phyloP scores from a whole-genome alignment of 2,329 filamentous ascomycete genomes.

The Microdochium nivale region DNA sequence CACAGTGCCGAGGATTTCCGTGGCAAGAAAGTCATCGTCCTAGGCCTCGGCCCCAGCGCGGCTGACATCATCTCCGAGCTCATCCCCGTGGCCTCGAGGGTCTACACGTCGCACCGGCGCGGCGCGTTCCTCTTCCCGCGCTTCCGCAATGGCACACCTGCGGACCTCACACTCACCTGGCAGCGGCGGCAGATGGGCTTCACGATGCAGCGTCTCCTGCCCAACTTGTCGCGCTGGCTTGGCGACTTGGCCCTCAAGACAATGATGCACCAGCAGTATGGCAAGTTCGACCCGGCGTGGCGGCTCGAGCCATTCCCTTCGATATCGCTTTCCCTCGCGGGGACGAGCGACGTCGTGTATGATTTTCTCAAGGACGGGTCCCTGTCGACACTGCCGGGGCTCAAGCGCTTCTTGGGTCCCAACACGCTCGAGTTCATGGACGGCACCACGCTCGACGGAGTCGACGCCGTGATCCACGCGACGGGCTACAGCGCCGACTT shows the following conservation, averaged over 20 bases:
- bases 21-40: conserved; percentile 31
- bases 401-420: conserved; percentile 11
- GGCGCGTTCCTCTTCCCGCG: conserved; percentile 25
- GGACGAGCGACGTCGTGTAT: conserved; percentile 16
- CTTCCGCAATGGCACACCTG: conserved; percentile 21
- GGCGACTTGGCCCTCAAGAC: conserved; percentile 10
- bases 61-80: conserved; percentile 26
- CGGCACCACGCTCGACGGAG: conserved; percentile 13
- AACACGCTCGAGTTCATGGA: conserved; percentile 19
- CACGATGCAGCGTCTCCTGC: conserved; percentile 16
- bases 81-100: conserved; percentile 22
- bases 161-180: conserved; percentile 23
- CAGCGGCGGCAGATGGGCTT: conserved; percentile 20
- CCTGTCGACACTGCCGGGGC: conserved; percentile 16
- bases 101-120: conserved; percentile 31
- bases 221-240: conserved; percentile 4
- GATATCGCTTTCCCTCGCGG: conserved; percentile 13
- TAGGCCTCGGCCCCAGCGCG: conserved; percentile 31
- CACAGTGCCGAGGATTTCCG: conserved; percentile 25
- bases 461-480: conserved; percentile 24
- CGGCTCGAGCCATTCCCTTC: conserved; percentile 18
- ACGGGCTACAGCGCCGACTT: conserved; percentile 21
- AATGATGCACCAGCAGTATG: conserved; percentile 8
- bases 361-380: conserved; percentile 15
- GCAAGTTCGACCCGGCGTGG: conserved; percentile 20